phyloP scores from a whole-genome alignment of 345 rosid genomes.

The Aethionema arabicum region DNA sequence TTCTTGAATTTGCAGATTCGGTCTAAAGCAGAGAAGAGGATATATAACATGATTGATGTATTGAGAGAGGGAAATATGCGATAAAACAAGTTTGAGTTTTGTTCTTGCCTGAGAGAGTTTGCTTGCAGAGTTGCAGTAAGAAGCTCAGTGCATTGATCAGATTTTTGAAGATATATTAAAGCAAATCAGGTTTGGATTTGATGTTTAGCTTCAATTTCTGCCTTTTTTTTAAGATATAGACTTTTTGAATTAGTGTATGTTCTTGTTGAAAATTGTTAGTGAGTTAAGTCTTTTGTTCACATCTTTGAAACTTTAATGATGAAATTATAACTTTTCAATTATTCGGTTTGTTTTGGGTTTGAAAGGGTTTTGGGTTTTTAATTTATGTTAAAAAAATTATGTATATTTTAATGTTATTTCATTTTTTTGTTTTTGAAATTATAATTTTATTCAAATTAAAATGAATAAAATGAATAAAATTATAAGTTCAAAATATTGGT shows the following conservation, averaged over 20 bases:
- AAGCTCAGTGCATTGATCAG: not conserved
- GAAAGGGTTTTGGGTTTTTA: no score
- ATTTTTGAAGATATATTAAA: not conserved
- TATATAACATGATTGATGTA: conserved; percentile 80
- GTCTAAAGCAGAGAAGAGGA: conserved; percentile 57
- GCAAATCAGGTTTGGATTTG: conserved; percentile 17
- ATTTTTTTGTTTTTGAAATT: no score
- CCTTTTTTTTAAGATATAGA: no score
- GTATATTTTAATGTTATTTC: no score
- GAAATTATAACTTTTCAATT: not conserved
- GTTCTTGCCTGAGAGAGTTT: conserved; percentile 1
- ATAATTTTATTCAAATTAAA: no score
- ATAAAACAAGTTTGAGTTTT: conserved; percentile 22
- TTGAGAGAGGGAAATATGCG: conserved; percentile 73
- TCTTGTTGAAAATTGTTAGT: conserved; percentile 9
- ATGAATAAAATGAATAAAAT: no score
- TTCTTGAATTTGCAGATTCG: conserved; percentile 46
- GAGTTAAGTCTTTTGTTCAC: not conserved
- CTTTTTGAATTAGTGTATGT: conserved; percentile 4
- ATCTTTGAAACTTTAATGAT: not conserved
- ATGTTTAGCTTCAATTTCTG: conserved; percentile 10
- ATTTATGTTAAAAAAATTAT: no score
- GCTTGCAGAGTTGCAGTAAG: not conserved
- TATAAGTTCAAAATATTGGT: no score
- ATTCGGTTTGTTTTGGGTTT: no score